Evolutionary conservation across 2,329 filamentous ascomycete species (phyloP).

Genomic region (Claviceps africana): DNA sequence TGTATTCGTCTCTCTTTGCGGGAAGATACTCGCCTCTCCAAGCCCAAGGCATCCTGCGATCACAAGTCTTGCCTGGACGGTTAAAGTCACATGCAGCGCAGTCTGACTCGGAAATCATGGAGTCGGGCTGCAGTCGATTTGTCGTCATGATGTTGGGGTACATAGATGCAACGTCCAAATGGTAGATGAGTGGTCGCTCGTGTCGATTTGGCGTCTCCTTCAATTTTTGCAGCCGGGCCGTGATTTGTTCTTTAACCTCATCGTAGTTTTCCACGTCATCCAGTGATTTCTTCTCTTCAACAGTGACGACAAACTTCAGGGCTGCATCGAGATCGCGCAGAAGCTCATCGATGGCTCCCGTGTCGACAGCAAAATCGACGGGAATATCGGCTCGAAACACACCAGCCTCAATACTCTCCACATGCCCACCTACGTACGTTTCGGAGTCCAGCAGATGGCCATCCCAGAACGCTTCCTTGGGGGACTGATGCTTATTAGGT

Average conservation of each 20-base stretch:
- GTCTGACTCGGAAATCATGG: slow-evolving; percentile 94
- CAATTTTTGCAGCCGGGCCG: slow-evolving; percentile 52
- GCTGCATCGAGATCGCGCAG: slow-evolving; percentile 76
- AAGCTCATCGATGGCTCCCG: slow-evolving; percentile 78
- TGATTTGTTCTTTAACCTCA: slow-evolving; percentile 73
- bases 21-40: slow-evolving; percentile 97
- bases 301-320: slow-evolving; percentile 70
- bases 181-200: slow-evolving; percentile 86
- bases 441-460: slow-evolving; percentile 92
- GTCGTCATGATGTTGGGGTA: slow-evolving; percentile 99
- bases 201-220: slow-evolving; percentile 71
- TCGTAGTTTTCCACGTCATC: slow-evolving; percentile 72
- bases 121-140: slow-evolving; percentile 91
- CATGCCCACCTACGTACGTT: slow-evolving; percentile 95
- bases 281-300: slow-evolving; percentile 71
- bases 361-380: slow-evolving; percentile 83
- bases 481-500: slow-evolving; percentile 88
- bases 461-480: slow-evolving; percentile 90
- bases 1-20: slow-evolving; percentile 94
- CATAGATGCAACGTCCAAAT: slow-evolving; percentile 97
- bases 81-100: slow-evolving; percentile 99
- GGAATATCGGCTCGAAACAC: slow-evolving; percentile 95
- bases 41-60: slow-evolving; percentile 86
- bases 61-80: slow-evolving; percentile 89
- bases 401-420: slow-evolving; percentile 96